Conservation (phyloP, 169 alveolate species). For the Babesia ovis region DNA sequence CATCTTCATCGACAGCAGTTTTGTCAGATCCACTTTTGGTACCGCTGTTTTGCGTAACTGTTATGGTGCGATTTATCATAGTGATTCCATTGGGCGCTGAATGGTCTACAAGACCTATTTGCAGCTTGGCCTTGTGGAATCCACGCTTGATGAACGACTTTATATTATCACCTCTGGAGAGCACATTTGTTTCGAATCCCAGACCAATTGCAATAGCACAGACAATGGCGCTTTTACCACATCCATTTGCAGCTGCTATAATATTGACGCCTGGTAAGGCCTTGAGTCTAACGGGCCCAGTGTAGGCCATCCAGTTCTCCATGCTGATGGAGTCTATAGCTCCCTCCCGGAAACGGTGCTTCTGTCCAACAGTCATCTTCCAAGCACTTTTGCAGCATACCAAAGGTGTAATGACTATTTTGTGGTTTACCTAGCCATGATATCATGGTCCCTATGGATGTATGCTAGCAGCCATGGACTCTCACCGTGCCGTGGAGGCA, state of each 20-base stretch:
- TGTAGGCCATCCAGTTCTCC: constrained; percentile 78
- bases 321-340: constrained; percentile 59
- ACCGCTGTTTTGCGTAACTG: not conserved
- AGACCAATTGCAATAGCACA: constrained; percentile 75
- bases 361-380: too few species aligned
- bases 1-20: not conserved
- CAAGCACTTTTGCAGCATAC: too few species aligned
- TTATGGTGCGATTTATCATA: constrained; percentile 20
- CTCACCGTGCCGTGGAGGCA: too few species aligned
- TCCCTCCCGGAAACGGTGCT: constrained; percentile 54
- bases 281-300: constrained; percentile 70
- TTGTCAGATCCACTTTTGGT: not conserved
- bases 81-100: not conserved
- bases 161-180: constrained; percentile 70
- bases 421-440: too few species aligned
- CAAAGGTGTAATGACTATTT: too few species aligned
- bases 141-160: constrained; percentile 70
- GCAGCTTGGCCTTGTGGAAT: constrained; percentile 42
- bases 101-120: constrained; percentile 34
- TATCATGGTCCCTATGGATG: too few species aligned
- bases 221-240: constrained; percentile 75
- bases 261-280: constrained; percentile 74
- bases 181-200: constrained; percentile 64
- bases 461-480: too few species aligned
- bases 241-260: constrained; percentile 77